phyloP scores from a whole-genome alignment of 129 eudicot genomes.

The Scalesia atractyloides region DNA sequence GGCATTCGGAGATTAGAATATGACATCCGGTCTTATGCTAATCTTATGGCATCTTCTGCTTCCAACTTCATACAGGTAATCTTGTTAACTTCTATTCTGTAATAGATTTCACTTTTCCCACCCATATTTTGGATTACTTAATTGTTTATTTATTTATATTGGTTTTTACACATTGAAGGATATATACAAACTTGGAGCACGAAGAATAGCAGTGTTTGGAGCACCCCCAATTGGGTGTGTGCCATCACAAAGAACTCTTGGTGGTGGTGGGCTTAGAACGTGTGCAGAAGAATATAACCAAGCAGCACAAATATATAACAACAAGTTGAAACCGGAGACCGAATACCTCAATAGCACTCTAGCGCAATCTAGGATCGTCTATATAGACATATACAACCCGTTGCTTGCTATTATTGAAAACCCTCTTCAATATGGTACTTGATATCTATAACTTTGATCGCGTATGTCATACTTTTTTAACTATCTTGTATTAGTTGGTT shows the following conservation, averaged over 20 bases:
- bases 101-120: background rate
- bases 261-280: conserved; percentile 41
- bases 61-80: conserved; percentile 59
- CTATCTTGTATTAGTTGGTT: background rate
- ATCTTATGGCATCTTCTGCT: conserved; percentile 56
- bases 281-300: conserved; percentile 51
- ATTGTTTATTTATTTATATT: background rate
- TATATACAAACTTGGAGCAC: conserved; percentile 65
- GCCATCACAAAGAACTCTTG: conserved; percentile 73
- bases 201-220: conserved; percentile 59
- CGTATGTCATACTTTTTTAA: background rate
- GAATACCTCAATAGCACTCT: conserved; percentile 29
- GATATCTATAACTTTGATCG: background rate
- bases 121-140: background rate
- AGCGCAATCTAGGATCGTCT: conserved; percentile 36
- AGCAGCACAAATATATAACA: conserved; percentile 53
- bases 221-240: conserved; percentile 81
- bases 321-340: conserved; percentile 42
- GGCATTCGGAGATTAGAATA: conserved; percentile 46
- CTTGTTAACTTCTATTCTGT: background rate
- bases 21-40: conserved; percentile 55
- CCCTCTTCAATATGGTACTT: conserved; percentile 47
- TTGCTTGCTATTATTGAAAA: conserved; percentile 43
- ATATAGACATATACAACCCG: conserved; percentile 45
- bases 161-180: conserved; percentile 39